A percentile compares a stretch with the other conserved stretches of the same genome.
Conservation (phyloP, 305 asterid genomes). For the Fraxinus latifolia region DNA sequence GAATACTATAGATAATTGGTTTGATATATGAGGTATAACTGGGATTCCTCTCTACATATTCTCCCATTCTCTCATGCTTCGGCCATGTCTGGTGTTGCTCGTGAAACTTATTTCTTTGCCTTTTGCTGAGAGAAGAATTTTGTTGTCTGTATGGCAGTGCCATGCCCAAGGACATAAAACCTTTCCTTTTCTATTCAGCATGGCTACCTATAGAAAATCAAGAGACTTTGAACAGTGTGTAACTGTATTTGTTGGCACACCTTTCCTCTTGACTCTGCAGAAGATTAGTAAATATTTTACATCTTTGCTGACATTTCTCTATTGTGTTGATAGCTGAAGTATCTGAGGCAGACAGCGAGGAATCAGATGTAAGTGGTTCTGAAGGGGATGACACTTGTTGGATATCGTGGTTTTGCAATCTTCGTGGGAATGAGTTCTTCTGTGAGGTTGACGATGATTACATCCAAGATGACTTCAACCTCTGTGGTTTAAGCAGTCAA, state of each 20-base stretch:
- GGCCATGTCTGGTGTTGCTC: not conserved
- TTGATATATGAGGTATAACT: not conserved
- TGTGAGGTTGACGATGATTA: constrained; percentile 62
- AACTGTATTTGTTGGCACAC: not conserved
- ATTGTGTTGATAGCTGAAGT: constrained; percentile 34
- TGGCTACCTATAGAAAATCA: not conserved
- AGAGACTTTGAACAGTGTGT: not conserved
- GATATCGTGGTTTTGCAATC: constrained; percentile 61
- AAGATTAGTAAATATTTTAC: not conserved
- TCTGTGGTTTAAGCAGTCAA: constrained; percentile 53
- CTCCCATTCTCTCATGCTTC: not conserved
- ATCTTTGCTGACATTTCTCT: constrained; percentile 8
- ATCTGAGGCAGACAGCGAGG: constrained; percentile 64
- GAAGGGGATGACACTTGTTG: constrained; percentile 64
- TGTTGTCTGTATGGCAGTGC: not conserved
- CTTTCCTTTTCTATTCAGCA: not conserved
- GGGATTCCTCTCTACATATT: not conserved
- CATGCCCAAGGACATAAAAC: not conserved
- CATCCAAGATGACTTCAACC: constrained; percentile 60
- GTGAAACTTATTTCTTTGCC: not conserved
- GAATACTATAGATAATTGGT: not conserved
- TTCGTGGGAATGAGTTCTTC: constrained; percentile 59
- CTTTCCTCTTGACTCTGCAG: not conserved
- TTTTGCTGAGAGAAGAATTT: not conserved
- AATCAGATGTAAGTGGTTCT: constrained; percentile 56